A percentile compares a stretch with the other conserved stretches of the same genome.
Evolutionary conservation across 2,329 filamentous ascomycete species (phyloP).

Genomic region (Aspergillus novofumigatus): DNA sequence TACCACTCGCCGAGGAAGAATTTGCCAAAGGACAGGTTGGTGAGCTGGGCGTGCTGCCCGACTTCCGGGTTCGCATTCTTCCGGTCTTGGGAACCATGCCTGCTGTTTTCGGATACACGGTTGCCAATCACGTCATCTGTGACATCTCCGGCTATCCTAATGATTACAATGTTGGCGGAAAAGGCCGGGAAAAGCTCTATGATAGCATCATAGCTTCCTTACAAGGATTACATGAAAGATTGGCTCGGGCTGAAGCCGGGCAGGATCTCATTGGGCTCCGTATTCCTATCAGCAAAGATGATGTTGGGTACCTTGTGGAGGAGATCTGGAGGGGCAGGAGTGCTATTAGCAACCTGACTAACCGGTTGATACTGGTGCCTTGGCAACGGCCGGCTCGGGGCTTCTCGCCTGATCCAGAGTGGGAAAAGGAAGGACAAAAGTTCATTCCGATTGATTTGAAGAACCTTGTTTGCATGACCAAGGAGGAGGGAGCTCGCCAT

Average conservation of each 20-base stretch:
- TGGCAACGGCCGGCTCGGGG: slow-evolving; percentile 66
- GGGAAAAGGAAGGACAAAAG: slow-evolving; percentile 65
- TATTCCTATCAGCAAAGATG: slow-evolving; percentile 70
- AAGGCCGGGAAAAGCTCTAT: slow-evolving; percentile 86
- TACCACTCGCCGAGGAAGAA: slow-evolving; percentile 84
- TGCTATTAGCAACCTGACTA: slow-evolving; percentile 74
- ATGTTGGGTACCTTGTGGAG: slow-evolving; percentile 84
- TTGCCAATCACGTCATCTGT: slow-evolving; percentile 89
- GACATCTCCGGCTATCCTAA: slow-evolving; percentile 73
- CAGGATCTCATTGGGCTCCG: slow-evolving; percentile 66
- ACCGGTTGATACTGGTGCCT: slow-evolving; percentile 70
- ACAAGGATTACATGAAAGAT: slow-evolving; percentile 73
- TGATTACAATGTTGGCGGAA: slow-evolving; percentile 73
- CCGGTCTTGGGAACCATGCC: slow-evolving; percentile 97
- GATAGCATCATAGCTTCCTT: slow-evolving; percentile 73
- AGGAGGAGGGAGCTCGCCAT: slow-evolving; percentile 78
- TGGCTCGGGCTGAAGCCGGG: slow-evolving; percentile 54
- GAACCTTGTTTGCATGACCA: slow-evolving; percentile 86
- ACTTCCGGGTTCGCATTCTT: slow-evolving; percentile 91
- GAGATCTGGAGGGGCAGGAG: slow-evolving; percentile 84
- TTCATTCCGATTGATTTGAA: slow-evolving; percentile 63
- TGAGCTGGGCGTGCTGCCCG: slow-evolving; percentile 81
- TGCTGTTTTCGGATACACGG: slow-evolving; percentile 85
- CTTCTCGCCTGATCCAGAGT: slow-evolving; percentile 59
- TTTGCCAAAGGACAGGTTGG: slow-evolving; percentile 80